These are phyloP conservation scores for Neoscytalidium dimidiatum DNA, from an alignment of 2,329 filamentous ascomycete species.

Conservation along the genomic window DNA sequence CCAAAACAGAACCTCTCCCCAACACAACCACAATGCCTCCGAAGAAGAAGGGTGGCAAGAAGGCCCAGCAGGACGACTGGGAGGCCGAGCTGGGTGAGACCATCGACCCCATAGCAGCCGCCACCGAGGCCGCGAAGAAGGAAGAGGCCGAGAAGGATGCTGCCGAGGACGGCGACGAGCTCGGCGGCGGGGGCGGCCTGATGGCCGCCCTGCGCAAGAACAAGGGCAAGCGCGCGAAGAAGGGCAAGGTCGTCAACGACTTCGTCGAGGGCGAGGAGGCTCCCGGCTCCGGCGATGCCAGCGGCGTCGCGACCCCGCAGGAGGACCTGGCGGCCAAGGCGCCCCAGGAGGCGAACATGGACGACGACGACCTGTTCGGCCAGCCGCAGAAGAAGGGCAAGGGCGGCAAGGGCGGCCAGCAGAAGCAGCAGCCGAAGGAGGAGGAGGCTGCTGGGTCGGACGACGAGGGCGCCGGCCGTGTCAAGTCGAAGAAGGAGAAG, in stretches of 20 bases:
- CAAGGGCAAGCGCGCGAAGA: constrained; percentile 75
- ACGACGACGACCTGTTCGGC: constrained; percentile 79
- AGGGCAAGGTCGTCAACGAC: constrained; percentile 76
- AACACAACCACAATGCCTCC: constrained; percentile 70
- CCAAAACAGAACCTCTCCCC: no score
- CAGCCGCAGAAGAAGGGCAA: constrained; percentile 72
- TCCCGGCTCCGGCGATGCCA: constrained; percentile 41
- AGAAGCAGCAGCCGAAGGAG: constrained; percentile 33
- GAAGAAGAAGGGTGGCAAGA: constrained; percentile 93
- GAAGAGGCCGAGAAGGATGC: constrained; percentile 45
- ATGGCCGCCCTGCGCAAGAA: constrained; percentile 52
- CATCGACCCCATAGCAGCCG: constrained; percentile 62
- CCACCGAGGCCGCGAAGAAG: constrained; percentile 30
- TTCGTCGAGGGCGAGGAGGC: constrained; percentile 69
- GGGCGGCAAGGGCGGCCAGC: constrained; percentile 45
- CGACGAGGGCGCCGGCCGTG: constrained; percentile 47
- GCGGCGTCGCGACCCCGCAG: constrained; percentile 32
- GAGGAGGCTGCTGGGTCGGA: constrained; percentile 33
- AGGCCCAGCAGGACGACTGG: constrained; percentile 85
- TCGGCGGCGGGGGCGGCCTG: constrained; percentile 48
- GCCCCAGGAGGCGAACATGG: constrained; percentile 72
- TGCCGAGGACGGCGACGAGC: constrained; percentile 49
- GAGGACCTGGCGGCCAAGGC: constrained; percentile 63
- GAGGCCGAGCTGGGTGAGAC: constrained; percentile 87
- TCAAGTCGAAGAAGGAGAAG: constrained; percentile 98